Evolutionary conservation across 2,329 filamentous ascomycete genomes (phyloP).

Genomic region (Macroventuria anomochaeta): DNA sequence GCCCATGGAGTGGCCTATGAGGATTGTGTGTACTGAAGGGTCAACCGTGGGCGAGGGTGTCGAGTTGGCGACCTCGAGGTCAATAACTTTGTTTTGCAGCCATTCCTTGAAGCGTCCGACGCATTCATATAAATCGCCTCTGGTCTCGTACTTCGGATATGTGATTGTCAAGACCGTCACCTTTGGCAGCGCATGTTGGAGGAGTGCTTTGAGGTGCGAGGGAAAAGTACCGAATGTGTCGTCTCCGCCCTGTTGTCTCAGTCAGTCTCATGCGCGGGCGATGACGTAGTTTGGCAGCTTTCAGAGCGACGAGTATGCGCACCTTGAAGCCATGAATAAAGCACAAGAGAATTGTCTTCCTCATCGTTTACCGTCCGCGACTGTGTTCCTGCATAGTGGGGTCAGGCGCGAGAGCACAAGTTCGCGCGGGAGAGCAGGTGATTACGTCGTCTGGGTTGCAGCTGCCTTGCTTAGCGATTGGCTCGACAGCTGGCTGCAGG

Average conservation of each 20-base stretch:
- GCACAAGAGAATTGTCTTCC: conserved; percentile 79
- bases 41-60: conserved; percentile 86
- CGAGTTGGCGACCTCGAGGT: conserved; percentile 82
- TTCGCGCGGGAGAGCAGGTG: conserved; percentile 1
- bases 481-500: conserved; percentile 10
- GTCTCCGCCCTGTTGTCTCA: conserved; percentile 67
- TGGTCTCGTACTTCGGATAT: conserved; percentile 85
- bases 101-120: conserved; percentile 78
- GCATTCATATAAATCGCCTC: conserved; percentile 74
- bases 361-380: conserved; percentile 59
- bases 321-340: conserved; percentile 92
- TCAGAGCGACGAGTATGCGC: conserved; percentile 5
- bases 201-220: conserved; percentile 69
- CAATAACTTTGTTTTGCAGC: conserved; percentile 91
- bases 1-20: conserved; percentile 85
- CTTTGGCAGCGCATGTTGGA: conserved; percentile 71
- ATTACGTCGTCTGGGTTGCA: conserved; percentile 35
- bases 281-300: neutral
- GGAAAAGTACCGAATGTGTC: conserved; percentile 80
- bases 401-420: conserved; percentile 9
- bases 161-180: conserved; percentile 70
- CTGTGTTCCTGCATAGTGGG: conserved; percentile 45
- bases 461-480: conserved; percentile 25
- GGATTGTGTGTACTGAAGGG: conserved; percentile 79
- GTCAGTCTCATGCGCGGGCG: conserved; percentile 19